Evolutionary conservation across 192 early-diverging fungal species (phyloP).

Genomic region (Geranomyces variabilis): DNA sequence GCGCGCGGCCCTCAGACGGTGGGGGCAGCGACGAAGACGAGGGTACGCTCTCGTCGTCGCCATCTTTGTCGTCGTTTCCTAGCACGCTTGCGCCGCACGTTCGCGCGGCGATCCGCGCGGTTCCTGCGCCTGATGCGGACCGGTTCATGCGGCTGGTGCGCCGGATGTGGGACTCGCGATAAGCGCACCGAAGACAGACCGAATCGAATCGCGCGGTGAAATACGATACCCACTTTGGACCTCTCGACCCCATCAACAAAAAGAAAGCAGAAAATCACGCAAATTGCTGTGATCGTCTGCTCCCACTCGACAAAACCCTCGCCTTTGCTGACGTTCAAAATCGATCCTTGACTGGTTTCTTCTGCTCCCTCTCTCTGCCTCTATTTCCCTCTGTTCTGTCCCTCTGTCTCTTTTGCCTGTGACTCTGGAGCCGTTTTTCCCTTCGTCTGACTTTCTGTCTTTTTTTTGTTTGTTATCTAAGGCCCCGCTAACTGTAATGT

Average conservation of each 20-base stretch:
- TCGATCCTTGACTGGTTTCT: too few relatives aligned
- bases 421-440: background rate
- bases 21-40: background rate
- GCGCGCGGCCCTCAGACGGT: background rate
- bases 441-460: background rate
- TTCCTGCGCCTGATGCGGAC: slow-evolving; percentile 11
- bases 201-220: background rate
- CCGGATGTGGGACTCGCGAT: slow-evolving; percentile 1
- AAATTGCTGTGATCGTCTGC: too few relatives aligned
- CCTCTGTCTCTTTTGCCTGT: background rate
- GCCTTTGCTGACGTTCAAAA: too few relatives aligned
- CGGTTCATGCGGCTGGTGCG: slow-evolving; percentile 18
- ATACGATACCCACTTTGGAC: background rate
- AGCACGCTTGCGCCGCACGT: background rate
- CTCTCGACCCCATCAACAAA: too few relatives aligned
- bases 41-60: too few relatives aligned
- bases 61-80: background rate
- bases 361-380: slow-evolving; percentile 1
- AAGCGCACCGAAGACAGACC: too few relatives aligned
- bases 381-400: background rate
- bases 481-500: slow-evolving; percentile 5
- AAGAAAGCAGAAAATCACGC: too few relatives aligned
- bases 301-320: too few relatives aligned
- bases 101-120: background rate
- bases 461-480: background rate